A percentile compares a stretch with the other conserved stretches of the same genome.
phyloP scores from a whole-genome alignment of 208 protist genomes.

The Angomonas deanei region DNA sequence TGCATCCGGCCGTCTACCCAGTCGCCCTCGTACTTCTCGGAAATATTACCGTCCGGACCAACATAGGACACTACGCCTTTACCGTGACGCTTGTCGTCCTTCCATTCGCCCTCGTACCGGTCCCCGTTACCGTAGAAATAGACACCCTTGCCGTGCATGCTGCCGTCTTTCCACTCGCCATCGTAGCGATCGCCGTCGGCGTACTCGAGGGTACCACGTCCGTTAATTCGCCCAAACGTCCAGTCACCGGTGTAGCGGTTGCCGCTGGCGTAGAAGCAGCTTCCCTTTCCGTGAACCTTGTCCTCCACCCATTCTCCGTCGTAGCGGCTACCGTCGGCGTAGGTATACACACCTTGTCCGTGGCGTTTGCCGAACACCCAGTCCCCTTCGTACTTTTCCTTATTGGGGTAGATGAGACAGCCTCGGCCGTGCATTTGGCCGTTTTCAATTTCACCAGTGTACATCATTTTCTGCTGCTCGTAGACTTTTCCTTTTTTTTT shows the following conservation, averaged over 20 bases:
- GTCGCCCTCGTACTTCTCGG: constrained; percentile 93
- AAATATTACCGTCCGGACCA: constrained; percentile 87
- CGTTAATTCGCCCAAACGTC: constrained; percentile 90
- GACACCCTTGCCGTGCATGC: constrained; percentile 89
- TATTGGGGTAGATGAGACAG: constrained; percentile 92
- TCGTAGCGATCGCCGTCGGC: constrained; percentile 91
- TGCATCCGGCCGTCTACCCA: constrained; percentile 93
- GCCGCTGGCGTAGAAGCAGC: constrained; percentile 86
- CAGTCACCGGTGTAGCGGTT: constrained; percentile 89
- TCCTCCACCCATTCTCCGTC: constrained; percentile 94
- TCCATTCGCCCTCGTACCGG: constrained; percentile 92
- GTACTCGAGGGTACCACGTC: constrained; percentile 82
- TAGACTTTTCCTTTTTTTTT: not conserved
- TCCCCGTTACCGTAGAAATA: constrained; percentile 90
- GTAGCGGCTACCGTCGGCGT: constrained; percentile 90
- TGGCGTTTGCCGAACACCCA: constrained; percentile 93
- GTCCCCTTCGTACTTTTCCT: constrained; percentile 92
- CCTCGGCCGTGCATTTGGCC: constrained; percentile 95
- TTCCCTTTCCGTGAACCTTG: constrained; percentile 92
- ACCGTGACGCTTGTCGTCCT: constrained; percentile 90
- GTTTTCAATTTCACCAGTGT: constrained; percentile 94
- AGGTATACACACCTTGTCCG: constrained; percentile 89
- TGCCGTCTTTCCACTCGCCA: constrained; percentile 91
- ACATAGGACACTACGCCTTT: constrained; percentile 88
- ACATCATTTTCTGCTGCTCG: constrained; percentile 79